Conservation (phyloP, 331 rosid species). For the Acacia concinna region DNA sequence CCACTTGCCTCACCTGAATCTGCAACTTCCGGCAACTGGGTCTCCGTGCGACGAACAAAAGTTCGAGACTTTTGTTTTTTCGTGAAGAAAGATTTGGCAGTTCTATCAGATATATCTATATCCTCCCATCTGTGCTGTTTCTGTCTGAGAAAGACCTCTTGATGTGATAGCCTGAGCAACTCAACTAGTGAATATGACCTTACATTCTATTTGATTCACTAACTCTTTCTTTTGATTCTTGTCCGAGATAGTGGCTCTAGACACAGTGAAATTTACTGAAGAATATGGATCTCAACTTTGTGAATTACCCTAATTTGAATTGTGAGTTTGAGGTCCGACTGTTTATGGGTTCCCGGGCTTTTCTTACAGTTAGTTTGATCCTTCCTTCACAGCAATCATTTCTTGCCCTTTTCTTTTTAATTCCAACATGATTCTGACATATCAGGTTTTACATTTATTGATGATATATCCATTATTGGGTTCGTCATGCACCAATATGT, state of each 20-base stretch:
- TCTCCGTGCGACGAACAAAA: constrained; percentile 24
- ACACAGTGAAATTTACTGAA: constrained; percentile 11
- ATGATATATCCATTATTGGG: neutral
- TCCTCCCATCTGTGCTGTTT: constrained; percentile 21
- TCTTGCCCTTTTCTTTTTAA: neutral
- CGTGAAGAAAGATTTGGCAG: constrained; percentile 34
- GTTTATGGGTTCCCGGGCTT: constrained; percentile 35
- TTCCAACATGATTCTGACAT: neutral
- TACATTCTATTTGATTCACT: constrained; percentile 30
- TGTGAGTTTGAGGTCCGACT: constrained; percentile 38
- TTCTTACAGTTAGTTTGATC: constrained; percentile 25
- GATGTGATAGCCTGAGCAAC: constrained; percentile 32
- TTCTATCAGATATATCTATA: constrained; percentile 16
- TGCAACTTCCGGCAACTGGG: constrained; percentile 37
- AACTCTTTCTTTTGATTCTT: constrained; percentile 11
- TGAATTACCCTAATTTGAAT: constrained; percentile 31
- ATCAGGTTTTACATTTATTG: neutral
- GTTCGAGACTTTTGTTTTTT: constrained; percentile 10
- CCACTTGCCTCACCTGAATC: constrained; percentile 19
- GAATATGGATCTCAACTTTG: constrained; percentile 46
- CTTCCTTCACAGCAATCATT: constrained; percentile 29
- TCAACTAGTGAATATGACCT: constrained; percentile 46
- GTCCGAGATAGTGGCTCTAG: constrained; percentile 34
- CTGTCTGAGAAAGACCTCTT: constrained; percentile 30
- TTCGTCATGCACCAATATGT: neutral